These are phyloP conservation scores for Silene vulgaris DNA, from an alignment of 179 eudicot genomes.

Conservation along the genomic window DNA sequence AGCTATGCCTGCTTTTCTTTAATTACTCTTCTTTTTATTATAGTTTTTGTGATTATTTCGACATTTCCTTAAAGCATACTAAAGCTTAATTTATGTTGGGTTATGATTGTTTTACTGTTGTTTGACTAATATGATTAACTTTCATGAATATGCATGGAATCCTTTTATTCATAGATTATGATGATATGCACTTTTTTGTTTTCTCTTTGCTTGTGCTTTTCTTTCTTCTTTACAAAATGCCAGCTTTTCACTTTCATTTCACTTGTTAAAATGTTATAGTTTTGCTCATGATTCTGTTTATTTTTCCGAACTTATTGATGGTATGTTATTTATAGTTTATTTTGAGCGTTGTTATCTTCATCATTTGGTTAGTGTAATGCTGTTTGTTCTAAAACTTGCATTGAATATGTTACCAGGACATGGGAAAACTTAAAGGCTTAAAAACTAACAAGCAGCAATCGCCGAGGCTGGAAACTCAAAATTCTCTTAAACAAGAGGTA, in stretches of 20 bases:
- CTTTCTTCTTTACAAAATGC: constrained; percentile 3
- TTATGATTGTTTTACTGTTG: constrained; percentile 20
- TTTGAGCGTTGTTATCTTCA: not conserved
- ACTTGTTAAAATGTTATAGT: constrained; percentile 6
- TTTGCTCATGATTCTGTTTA: too few relatives aligned
- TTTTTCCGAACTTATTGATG: not conserved
- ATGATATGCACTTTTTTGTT: constrained; percentile 30
- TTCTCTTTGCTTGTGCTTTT: constrained; percentile 3
- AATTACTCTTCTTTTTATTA: constrained; percentile 24
- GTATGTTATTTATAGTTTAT: not conserved
- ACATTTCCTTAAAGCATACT: constrained; percentile 22
- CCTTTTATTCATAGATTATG: constrained; percentile 31
- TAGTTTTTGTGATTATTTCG: constrained; percentile 19
- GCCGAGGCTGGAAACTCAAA: constrained; percentile 45
- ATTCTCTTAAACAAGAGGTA: constrained; percentile 79
- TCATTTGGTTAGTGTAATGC: not conserved
- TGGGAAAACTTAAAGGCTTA: constrained; percentile 33
- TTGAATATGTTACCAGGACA: constrained; percentile 45
- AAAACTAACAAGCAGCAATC: constrained; percentile 43
- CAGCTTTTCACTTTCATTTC: constrained; percentile 14
- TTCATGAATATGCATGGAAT: constrained; percentile 29
- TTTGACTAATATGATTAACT: constrained; percentile 19
- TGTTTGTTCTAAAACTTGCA: constrained; percentile 14
- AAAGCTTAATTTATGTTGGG: constrained; percentile 18
- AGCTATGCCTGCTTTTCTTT: constrained; percentile 21